phyloP scores from a whole-genome alignment of 495 filamentous ascomycete species.

The Neurospora hispaniola region DNA sequence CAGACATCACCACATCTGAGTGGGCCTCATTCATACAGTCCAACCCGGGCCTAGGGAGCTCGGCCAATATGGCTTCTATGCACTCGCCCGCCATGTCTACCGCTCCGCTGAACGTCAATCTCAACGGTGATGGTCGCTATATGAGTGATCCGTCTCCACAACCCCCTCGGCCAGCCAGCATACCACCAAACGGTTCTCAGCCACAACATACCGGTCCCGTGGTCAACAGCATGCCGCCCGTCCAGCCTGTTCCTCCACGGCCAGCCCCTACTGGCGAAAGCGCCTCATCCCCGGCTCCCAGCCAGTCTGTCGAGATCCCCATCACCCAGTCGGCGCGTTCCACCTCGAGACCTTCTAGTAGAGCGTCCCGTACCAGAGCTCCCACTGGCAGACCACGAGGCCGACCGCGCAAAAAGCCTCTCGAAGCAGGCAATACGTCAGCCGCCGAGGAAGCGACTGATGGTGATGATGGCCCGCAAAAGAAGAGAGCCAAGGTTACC shows the following conservation, averaged over 20 bases:
- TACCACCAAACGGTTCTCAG: conserved; percentile 9
- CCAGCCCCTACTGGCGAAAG: conserved; percentile 4
- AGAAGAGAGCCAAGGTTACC: conserved; percentile 65
- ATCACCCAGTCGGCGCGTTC: conserved; percentile 3
- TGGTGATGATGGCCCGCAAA: conserved; percentile 46
- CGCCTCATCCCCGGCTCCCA: conserved; percentile 8
- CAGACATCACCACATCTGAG: conserved; percentile 31
- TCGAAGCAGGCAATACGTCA: conserved; percentile 42
- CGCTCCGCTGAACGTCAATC: conserved; percentile 12
- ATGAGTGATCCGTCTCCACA: conserved; percentile 11
- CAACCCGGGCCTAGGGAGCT: conserved; percentile 25
- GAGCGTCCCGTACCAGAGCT: conserved; percentile 26
- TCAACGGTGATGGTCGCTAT: conserved; percentile 8
- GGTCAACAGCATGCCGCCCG: conserved; percentile 1
- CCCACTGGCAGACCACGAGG: conserved; percentile 37
- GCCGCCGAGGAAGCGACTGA: conserved; percentile 68
- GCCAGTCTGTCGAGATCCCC: conserved; percentile 7
- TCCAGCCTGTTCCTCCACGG: conserved; percentile 3
- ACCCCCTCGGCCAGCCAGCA: conserved; percentile 14
- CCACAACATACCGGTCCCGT: conserved; percentile 3
- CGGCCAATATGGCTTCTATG: conserved; percentile 16
- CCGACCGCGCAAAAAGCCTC: conserved; percentile 35
- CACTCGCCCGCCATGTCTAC: conserved; percentile 22
- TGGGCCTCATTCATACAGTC: conserved; percentile 41
- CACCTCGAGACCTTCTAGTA: conserved; percentile 19